Percentiles rank a stretch among this genome's conserved stretches.
phyloP scores from a whole-genome alignment of 495 filamentous ascomycete genomes.

The Penicillium cataractarum region DNA sequence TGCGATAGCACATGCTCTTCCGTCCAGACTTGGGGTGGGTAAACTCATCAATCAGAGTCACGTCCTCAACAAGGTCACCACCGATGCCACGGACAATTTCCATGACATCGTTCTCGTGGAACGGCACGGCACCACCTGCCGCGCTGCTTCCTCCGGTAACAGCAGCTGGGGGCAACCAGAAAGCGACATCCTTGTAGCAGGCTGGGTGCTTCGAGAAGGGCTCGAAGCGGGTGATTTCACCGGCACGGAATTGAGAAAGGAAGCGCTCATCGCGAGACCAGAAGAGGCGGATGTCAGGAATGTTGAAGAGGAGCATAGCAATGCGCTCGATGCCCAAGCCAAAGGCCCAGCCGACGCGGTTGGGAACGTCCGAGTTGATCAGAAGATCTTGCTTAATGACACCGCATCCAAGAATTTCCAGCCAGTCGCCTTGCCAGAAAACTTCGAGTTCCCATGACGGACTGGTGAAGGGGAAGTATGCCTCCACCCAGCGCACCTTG shows the following conservation, averaged over 20 bases:
- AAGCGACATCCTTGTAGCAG: slow-evolving; percentile 89
- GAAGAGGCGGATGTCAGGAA: slow-evolving; percentile 97
- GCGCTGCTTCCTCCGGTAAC: slow-evolving; percentile 46
- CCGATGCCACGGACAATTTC: slow-evolving; percentile 81
- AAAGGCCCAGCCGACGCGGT: slow-evolving; percentile 91
- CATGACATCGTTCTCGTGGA: slow-evolving; percentile 98
- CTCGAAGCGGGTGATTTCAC: slow-evolving; percentile 68
- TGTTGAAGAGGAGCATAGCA: slow-evolving; percentile 93
- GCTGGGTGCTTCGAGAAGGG: slow-evolving; percentile 89
- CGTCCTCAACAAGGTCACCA: slow-evolving; percentile 86
- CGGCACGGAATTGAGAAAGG: slow-evolving; percentile 75
- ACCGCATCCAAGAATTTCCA: slow-evolving; percentile 94
- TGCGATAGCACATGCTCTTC: slow-evolving; percentile 86
- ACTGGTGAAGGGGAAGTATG: slow-evolving; percentile 93
- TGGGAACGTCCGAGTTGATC: slow-evolving; percentile 72
- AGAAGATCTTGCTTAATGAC: slow-evolving; percentile 81
- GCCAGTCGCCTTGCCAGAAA: slow-evolving; percentile 92
- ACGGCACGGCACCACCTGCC: slow-evolving; percentile 55
- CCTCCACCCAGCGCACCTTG: slow-evolving; percentile 90
- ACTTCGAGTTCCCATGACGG: slow-evolving; percentile 97
- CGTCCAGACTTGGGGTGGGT: slow-evolving; percentile 82
- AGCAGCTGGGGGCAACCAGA: slow-evolving; percentile 73
- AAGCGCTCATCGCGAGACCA: slow-evolving; percentile 89
- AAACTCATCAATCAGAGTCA: slow-evolving; percentile 81
- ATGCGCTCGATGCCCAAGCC: slow-evolving; percentile 91